phyloP scores from a whole-genome alignment of 2,329 filamentous ascomycete genomes.

The Claviceps paspali region DNA sequence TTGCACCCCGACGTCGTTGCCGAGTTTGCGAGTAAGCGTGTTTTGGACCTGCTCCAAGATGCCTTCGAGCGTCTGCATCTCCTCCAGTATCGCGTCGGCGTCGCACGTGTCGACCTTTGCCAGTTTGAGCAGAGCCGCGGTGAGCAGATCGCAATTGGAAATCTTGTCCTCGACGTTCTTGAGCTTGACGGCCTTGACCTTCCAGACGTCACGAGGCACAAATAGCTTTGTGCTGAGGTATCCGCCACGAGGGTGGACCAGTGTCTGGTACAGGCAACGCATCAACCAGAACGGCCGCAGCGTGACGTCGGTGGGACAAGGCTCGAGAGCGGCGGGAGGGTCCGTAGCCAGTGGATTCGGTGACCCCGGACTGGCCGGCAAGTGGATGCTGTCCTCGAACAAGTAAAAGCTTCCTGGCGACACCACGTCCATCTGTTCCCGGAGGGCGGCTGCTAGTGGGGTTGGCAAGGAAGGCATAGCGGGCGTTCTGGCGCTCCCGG shows the following conservation, averaged over 20 bases:
- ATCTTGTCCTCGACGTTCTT: slow-evolving; percentile 90
- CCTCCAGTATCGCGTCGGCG: slow-evolving; percentile 80
- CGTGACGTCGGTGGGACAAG: slow-evolving; percentile 77
- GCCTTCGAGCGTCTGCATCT: slow-evolving; percentile 79
- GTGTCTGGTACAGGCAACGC: slow-evolving; percentile 82
- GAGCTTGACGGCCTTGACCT: slow-evolving; percentile 83
- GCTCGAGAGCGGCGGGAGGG: slow-evolving; percentile 66
- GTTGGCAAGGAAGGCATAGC: slow-evolving; percentile 49
- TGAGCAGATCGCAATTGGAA: slow-evolving; percentile 77
- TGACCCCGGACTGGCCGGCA: slow-evolving; percentile 46
- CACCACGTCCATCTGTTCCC: slow-evolving; percentile 38
- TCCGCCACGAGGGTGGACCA: slow-evolving; percentile 79
- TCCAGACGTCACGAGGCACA: slow-evolving; percentile 84
- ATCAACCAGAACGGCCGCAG: slow-evolving; percentile 97
- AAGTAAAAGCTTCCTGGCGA: slow-evolving; percentile 58
- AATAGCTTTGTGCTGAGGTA: slow-evolving; percentile 89
- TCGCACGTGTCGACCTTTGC: slow-evolving; percentile 75
- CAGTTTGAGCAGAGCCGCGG: slow-evolving; percentile 73
- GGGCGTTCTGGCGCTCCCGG: slow-evolving; percentile 36
- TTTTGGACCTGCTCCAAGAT: slow-evolving; percentile 76
- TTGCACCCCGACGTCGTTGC: slow-evolving; percentile 82
- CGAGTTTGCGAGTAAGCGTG: slow-evolving; percentile 65
- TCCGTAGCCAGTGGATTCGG: slow-evolving; percentile 47
- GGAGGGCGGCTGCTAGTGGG: slow-evolving; percentile 47
- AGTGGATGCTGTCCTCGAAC: slow-evolving; percentile 73